Percentiles rank a stretch among this genome's conserved stretches.
Conservation (phyloP, 1,284 basidiomycete species). For the Cryptococcus sp. region DNA sequence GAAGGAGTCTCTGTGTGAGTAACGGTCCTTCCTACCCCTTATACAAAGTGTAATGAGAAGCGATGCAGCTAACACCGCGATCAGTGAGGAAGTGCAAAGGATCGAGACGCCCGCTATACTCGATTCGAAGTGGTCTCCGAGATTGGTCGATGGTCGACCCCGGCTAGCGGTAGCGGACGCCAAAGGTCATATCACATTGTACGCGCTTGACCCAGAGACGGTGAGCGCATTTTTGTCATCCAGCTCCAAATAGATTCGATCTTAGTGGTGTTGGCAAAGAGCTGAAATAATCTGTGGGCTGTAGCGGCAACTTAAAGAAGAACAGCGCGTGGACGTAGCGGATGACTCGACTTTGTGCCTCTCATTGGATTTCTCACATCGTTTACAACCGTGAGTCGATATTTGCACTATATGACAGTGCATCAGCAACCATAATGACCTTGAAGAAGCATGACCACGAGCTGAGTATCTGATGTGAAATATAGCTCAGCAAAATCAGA, state of each 20-base stretch:
- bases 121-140: constrained; percentile 82
- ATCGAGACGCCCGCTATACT: constrained; percentile 76
- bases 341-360: constrained; percentile 68
- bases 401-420: not conserved
- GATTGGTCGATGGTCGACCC: constrained; percentile 36
- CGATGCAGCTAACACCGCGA: not conserved
- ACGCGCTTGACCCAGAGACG: constrained; percentile 60
- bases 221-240: constrained; percentile 36
- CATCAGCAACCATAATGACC: not conserved
- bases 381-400: constrained; percentile 41
- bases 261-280: not conserved
- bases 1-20: no score
- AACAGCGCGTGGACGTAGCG: constrained; percentile 63
- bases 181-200: constrained; percentile 71
- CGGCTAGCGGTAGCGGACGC: constrained; percentile 76
- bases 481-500: constrained; percentile 52
- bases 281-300: constrained; percentile 4
- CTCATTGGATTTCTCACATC: constrained; percentile 84
- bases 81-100: constrained; percentile 66
- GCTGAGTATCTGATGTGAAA: not conserved
- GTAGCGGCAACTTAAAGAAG: constrained; percentile 57
- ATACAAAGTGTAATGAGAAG: not conserved
- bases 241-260: not conserved
- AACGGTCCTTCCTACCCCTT: no score
- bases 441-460: no score